A percentile compares a stretch with the other conserved stretches of the same genome.
Conservation (phyloP, 441 rosid genomes). For the Cnidoscolus chayamansa region DNA sequence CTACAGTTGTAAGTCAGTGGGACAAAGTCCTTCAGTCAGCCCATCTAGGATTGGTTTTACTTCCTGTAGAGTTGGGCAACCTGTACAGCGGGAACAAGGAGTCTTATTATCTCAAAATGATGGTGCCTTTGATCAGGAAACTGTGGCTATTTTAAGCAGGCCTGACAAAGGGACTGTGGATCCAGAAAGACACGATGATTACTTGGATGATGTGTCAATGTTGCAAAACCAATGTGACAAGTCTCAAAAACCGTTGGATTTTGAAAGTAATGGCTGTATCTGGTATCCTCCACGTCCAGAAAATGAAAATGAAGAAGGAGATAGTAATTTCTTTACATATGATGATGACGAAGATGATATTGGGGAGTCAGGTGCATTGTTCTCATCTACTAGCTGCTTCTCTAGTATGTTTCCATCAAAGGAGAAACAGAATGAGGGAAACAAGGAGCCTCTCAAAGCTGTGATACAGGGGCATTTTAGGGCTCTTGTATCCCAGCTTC, state of each 20-base stretch:
- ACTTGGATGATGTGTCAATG: conserved; percentile 38
- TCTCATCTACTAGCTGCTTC: conserved; percentile 74
- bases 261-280: conserved; percentile 73
- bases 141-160: conserved; percentile 52
- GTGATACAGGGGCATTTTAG: conserved; percentile 81
- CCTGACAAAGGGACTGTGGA: conserved; percentile 46
- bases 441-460: conserved; percentile 67
- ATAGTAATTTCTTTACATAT: conserved; percentile 57
- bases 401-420: conserved; percentile 53
- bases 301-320: conserved; percentile 72
- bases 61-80: conserved; percentile 59
- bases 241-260: conserved; percentile 61
- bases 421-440: conserved; percentile 62
- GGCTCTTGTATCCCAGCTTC: conserved; percentile 87
- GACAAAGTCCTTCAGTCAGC: conserved; percentile 86
- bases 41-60: conserved; percentile 84
- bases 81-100: conserved; percentile 66
- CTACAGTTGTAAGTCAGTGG: conserved; percentile 61
- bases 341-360: conserved; percentile 82
- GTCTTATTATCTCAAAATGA: conserved; percentile 47
- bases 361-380: conserved; percentile 68
- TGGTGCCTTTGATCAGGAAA: conserved; percentile 54
- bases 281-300: conserved; percentile 94
- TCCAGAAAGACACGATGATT: conserved; percentile 44
- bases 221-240: conserved; percentile 37